Evolutionary conservation across 306 rosid species (phyloP).

Genomic region (Quercus agrifolia): DNA sequence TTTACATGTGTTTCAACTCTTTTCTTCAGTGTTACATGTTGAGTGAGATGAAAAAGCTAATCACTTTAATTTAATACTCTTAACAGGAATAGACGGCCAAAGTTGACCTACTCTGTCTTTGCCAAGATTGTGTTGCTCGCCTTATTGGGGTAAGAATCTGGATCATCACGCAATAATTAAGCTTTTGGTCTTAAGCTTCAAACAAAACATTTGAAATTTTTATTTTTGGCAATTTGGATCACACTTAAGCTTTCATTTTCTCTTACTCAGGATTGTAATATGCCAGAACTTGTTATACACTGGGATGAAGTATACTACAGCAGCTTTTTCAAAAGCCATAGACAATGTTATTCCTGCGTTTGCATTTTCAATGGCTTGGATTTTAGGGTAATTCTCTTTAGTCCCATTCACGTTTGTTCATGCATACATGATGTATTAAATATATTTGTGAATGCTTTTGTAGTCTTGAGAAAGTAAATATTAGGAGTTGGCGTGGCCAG

Average conservation of each 20-base stretch:
- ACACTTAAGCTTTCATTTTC: not conserved
- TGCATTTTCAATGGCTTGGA: conserved; percentile 60
- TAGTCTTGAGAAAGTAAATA: conserved; percentile 49
- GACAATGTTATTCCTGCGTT: conserved; percentile 56
- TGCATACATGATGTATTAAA: not conserved
- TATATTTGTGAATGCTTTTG: not conserved
- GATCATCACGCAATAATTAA: not conserved
- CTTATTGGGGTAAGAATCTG: conserved; percentile 33
- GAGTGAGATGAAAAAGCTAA: not conserved
- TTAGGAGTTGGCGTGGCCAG: conserved; percentile 31
- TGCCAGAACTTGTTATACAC: conserved; percentile 53
- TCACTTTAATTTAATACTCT: not conserved
- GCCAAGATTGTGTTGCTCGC: conserved; percentile 34
- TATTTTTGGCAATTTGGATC: not conserved
- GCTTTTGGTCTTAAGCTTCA: not conserved
- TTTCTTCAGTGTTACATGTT: not conserved
- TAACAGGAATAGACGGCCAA: conserved; percentile 48
- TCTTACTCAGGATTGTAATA: conserved; percentile 42
- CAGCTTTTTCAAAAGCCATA: conserved; percentile 53
- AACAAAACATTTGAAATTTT: not conserved
- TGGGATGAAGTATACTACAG: conserved; percentile 55
- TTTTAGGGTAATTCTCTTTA: conserved; percentile 11
- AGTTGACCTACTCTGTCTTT: conserved; percentile 38
- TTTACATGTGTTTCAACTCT: not conserved
- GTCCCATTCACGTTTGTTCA: not conserved